A percentile compares a stretch with the other conserved stretches of the same genome.
phyloP scores from a whole-genome alignment of 2,329 filamentous ascomycete species.

The Aspergillus nomiae region DNA sequence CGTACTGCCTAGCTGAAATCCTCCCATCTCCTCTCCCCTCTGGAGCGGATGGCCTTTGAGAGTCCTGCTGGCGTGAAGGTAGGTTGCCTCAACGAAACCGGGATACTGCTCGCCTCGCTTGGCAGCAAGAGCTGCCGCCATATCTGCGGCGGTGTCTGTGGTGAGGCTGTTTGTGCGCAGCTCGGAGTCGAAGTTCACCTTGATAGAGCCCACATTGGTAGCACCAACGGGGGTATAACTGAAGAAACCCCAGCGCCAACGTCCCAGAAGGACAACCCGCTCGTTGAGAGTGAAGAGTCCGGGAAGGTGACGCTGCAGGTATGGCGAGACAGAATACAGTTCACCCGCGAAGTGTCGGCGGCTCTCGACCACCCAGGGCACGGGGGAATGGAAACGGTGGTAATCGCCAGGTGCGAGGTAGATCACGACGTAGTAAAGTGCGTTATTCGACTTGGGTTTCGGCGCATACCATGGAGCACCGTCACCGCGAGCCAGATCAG shows the following conservation, averaged over 20 bases:
- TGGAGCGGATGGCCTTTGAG: slow-evolving; percentile 81
- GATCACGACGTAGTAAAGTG: slow-evolving; percentile 90
- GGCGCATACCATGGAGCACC: slow-evolving; percentile 67
- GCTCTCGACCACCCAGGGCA: slow-evolving; percentile 91
- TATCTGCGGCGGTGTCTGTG: slow-evolving; percentile 89
- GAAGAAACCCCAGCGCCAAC: slow-evolving; percentile 98
- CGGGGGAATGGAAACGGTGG: slow-evolving; percentile 95
- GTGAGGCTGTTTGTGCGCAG: slow-evolving; percentile 87
- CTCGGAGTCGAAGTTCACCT: slow-evolving; percentile 94
- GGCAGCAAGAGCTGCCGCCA: slow-evolving; percentile 77
- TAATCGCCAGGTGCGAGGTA: slow-evolving; percentile 98
- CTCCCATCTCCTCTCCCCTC: slow-evolving; percentile 95
- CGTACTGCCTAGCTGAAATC: slow-evolving; percentile 92
- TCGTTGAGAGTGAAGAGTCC: slow-evolving; percentile 97
- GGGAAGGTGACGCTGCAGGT: slow-evolving; percentile 87
- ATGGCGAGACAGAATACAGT: slow-evolving; percentile 91
- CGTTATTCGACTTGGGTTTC: slow-evolving; percentile 62
- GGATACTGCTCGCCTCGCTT: slow-evolving; percentile 76
- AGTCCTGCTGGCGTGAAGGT: slow-evolving; percentile 73
- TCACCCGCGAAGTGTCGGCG: slow-evolving; percentile 98
- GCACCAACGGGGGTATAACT: slow-evolving; percentile 93
- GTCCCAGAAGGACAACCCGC: slow-evolving; percentile 85
- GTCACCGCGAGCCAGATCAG: slow-evolving; percentile 74
- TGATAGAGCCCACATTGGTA: slow-evolving; percentile 95
- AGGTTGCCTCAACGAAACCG: slow-evolving; percentile 93